These are phyloP conservation scores for Hypoxylon intermedium DNA, from an alignment of 495 filamentous ascomycete species.

Conservation along the genomic window DNA sequence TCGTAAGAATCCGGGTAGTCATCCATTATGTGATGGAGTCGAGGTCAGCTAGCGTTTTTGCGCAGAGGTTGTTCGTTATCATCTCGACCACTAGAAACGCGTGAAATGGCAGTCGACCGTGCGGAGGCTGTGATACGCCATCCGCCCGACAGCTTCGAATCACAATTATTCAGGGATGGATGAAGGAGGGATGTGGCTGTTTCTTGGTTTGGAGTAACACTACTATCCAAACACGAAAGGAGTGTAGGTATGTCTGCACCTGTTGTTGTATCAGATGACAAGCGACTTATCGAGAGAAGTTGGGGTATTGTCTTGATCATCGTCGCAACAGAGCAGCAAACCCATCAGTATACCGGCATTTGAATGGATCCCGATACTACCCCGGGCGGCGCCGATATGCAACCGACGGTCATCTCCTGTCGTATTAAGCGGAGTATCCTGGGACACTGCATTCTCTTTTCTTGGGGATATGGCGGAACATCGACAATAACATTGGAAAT, in stretches of 20 bases:
- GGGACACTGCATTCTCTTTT: background rate
- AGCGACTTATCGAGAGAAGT: conserved; percentile 18
- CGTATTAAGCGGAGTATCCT: background rate
- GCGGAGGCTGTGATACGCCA: conserved; percentile 17
- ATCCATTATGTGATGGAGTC: conserved; percentile 1
- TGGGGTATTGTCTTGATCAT: conserved; percentile 24
- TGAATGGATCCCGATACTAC: conserved; percentile 17
- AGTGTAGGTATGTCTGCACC: too few species aligned
- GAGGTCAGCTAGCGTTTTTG: conserved; percentile 15
- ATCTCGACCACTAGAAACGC: background rate
- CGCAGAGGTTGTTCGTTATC: conserved; percentile 9
- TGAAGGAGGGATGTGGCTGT: conserved; percentile 21
- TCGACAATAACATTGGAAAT: background rate
- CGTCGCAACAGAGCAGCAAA: conserved; percentile 27
- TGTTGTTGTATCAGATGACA: conserved; percentile 35
- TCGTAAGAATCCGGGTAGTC: too few species aligned
- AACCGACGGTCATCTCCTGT: conserved; percentile 24
- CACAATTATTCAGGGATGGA: conserved; percentile 3
- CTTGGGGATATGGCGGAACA: background rate
- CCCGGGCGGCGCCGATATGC: conserved; percentile 15
- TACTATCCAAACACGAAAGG: conserved; percentile 25
- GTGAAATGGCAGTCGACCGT: background rate
- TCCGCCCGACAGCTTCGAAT: conserved; percentile 16
- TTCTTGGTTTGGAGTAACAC: conserved; percentile 35
- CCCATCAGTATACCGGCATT: conserved; percentile 13